Evolutionary conservation across 1,139 yeast species (phyloP).

Genomic region (Suhomyces chickasaworum): DNA sequence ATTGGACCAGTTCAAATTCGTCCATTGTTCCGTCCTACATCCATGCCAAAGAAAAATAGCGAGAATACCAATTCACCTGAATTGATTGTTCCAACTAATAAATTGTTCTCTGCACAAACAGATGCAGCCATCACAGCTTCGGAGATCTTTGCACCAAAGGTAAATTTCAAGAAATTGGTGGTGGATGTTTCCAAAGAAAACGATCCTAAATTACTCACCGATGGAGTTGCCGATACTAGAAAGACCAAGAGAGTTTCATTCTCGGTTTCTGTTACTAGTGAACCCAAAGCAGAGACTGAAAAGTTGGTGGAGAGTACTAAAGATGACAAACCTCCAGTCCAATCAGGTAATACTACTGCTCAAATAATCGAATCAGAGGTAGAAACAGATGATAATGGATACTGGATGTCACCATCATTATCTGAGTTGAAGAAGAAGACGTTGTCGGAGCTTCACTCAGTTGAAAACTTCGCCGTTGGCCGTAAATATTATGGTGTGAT

Average conservation of each 20-base stretch:
- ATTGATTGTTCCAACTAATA: conserved; percentile 12
- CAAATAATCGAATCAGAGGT: conserved; percentile 34
- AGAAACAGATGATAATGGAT: conserved; percentile 60
- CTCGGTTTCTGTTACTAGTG: conserved; percentile 6
- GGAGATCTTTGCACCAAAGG: conserved; percentile 71
- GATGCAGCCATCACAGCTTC: conserved; percentile 71
- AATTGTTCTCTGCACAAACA: conserved; percentile 36
- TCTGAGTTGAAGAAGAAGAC: conserved; percentile 61
- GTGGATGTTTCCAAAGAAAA: conserved; percentile 46
- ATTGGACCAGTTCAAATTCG: conserved; percentile 6
- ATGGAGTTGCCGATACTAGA: conserved; percentile 8
- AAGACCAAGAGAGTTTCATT: conserved; percentile 12
- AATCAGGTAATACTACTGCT: conserved; percentile 13
- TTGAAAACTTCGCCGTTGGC: conserved; percentile 75
- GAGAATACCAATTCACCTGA: background rate
- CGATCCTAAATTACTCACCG: conserved; percentile 15
- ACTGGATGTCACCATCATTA: conserved; percentile 83
- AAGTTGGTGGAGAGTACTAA: background rate
- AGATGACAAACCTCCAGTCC: background rate
- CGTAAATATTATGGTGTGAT: conserved; percentile 77
- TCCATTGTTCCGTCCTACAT: conserved; percentile 10
- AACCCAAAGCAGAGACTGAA: background rate
- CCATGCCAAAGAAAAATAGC: conserved; percentile 7
- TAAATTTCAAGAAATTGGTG: conserved; percentile 57
- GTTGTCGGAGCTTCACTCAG: conserved; percentile 62